These are phyloP conservation scores for Collybia nuda DNA, from an alignment of 768 basidiomycete species.

Conservation along the genomic window DNA sequence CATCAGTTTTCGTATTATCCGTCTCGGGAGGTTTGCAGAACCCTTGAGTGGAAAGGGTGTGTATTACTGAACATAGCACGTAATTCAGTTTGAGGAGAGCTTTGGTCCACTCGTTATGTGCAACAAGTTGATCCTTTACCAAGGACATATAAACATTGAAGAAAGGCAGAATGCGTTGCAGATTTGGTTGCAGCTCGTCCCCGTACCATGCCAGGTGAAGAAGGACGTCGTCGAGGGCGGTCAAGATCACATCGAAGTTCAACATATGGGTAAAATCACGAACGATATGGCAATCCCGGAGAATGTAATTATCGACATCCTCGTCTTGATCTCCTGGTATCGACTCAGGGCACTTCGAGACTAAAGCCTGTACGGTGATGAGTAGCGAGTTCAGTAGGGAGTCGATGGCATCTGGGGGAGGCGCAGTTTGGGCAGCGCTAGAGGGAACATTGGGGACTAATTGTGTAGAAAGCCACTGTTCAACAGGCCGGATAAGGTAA, in stretches of 20 bases:
- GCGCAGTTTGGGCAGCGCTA: conserved; percentile 5
- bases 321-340: conserved; percentile 20
- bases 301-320: conserved; percentile 51
- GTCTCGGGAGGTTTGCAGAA: conserved; percentile 89
- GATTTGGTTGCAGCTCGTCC: conserved; percentile 26
- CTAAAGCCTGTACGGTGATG: conserved; percentile 61
- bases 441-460: conserved; percentile 11
- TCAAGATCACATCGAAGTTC: conserved; percentile 41
- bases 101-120: conserved; percentile 65
- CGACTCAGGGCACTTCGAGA: conserved; percentile 34
- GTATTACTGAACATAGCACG: conserved; percentile 72
- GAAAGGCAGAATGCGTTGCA: conserved; percentile 72
- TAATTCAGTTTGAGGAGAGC: conserved; percentile 83
- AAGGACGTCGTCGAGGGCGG: conserved; percentile 40
- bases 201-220: conserved; percentile 33
- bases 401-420: conserved; percentile 27
- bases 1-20: conserved; percentile 52
- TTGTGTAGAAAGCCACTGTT: conserved; percentile 29
- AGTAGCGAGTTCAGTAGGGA: conserved; percentile 62
- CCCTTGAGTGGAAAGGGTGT: conserved; percentile 77
- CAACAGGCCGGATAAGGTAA: conserved; percentile 32
- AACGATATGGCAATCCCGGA: conserved; percentile 42
- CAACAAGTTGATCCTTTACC: conserved; percentile 53
- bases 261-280: conserved; percentile 48
- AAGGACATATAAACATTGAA: conserved; percentile 61